phyloP scores from a whole-genome alignment of 768 basidiomycete species.

The Floccularia luteovirens region DNA sequence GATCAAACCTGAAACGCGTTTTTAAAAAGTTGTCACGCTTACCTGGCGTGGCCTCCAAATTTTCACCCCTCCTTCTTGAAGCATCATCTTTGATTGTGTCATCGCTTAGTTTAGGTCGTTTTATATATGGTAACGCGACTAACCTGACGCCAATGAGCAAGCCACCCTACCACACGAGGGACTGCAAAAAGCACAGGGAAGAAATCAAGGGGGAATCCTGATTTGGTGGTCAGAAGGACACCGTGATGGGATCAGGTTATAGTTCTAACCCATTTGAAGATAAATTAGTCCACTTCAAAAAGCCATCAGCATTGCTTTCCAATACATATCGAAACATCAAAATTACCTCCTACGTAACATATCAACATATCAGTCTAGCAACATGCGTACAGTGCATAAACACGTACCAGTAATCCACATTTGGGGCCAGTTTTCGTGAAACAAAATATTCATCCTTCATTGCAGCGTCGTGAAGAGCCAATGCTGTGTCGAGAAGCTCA shows the following conservation, averaged over 20 bases:
- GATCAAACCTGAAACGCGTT: slow-evolving; percentile 5
- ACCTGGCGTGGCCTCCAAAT: slow-evolving; percentile 90
- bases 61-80: slow-evolving; percentile 83
- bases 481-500: slow-evolving; percentile 80
- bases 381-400: slow-evolving; percentile 4
- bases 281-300: slow-evolving; percentile 72
- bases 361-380: slow-evolving; percentile 6
- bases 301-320: neutral
- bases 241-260: neutral
- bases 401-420: slow-evolving; percentile 85
- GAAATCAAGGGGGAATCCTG: slow-evolving; percentile 89
- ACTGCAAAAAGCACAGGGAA: slow-evolving; percentile 93
- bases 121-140: slow-evolving; percentile 3
- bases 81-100: slow-evolving; percentile 64
- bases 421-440: slow-evolving; percentile 74
- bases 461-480: slow-evolving; percentile 81
- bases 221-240: slow-evolving; percentile 1
- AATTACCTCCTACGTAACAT: slow-evolving; percentile 45
- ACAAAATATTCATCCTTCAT: slow-evolving; percentile 90
- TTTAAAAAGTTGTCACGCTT: slow-evolving; percentile 12
- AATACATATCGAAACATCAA: slow-evolving; percentile 6
- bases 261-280: slow-evolving; percentile 74
- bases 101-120: slow-evolving; percentile 3
- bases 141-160: slow-evolving; percentile 88
- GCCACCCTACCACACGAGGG: slow-evolving; percentile 88